Conservation (phyloP, 768 basidiomycete genomes). For the Clavaria fumosa region DNA sequence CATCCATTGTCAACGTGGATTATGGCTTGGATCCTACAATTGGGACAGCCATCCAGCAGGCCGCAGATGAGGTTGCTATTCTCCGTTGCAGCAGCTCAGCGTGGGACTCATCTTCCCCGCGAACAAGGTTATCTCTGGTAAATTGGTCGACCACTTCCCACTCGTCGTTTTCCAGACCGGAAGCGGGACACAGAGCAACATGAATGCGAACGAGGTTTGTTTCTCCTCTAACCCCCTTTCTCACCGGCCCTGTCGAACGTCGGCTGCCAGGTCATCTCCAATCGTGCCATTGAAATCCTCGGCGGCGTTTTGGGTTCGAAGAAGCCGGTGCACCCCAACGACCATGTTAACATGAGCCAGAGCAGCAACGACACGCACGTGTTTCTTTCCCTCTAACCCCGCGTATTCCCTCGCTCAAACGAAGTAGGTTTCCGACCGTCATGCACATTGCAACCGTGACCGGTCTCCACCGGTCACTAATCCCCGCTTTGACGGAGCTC, state of each 20-base stretch:
- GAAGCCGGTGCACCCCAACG: conserved; percentile 96
- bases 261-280: conserved; percentile 75
- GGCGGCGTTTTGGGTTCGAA: conserved; percentile 94
- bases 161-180: conserved; percentile 99
- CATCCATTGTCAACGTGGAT: conserved; percentile 71
- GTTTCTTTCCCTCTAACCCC: background rate
- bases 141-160: conserved; percentile 90
- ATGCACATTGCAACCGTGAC: conserved; percentile 97
- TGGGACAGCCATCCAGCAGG: conserved; percentile 77
- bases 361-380: conserved; percentile 95
- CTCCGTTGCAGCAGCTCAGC: background rate
- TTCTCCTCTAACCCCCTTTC: too few species aligned
- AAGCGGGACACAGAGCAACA: conserved; percentile 97
- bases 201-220: conserved; percentile 91
- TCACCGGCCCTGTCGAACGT: background rate
- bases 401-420: conserved; percentile 1
- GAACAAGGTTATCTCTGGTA: conserved; percentile 86
- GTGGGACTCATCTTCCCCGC: conserved; percentile 1
- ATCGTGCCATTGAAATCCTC: conserved; percentile 92
- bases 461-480: conserved; percentile 61
- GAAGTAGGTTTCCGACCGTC: conserved; percentile 88
- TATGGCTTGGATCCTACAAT: conserved; percentile 88
- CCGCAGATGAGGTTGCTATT: conserved; percentile 75
- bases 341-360: conserved; percentile 99
- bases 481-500: conserved; percentile 78